Conservation (phyloP, 345 rosid genomes). For the Zanthoxylum bungeanum region DNA sequence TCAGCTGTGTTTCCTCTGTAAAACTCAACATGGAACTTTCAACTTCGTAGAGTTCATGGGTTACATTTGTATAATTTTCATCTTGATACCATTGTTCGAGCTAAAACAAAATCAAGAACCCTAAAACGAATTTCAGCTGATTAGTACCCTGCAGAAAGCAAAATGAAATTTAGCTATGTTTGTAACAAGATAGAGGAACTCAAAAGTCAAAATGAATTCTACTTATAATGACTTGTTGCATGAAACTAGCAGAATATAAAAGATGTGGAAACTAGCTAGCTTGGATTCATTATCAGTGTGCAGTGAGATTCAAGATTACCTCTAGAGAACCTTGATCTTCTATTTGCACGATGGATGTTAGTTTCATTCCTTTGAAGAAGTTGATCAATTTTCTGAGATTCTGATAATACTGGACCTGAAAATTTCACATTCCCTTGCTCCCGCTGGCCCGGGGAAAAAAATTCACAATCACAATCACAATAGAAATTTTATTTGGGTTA, state of each 20-base stretch:
- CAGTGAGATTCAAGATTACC: conserved; percentile 26
- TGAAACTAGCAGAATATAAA: too few species aligned
- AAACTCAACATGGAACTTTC: background rate
- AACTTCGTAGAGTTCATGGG: background rate
- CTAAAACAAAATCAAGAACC: background rate
- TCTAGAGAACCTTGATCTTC: conserved; percentile 41
- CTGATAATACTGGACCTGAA: conserved; percentile 51
- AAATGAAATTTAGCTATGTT: background rate
- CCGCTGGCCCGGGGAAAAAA: background rate
- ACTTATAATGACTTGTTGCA: too few species aligned
- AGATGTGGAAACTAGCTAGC: background rate
- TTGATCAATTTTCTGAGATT: conserved; percentile 42
- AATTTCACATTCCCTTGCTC: conserved; percentile 11
- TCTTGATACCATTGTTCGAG: background rate
- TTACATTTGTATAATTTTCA: background rate
- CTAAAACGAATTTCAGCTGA: background rate
- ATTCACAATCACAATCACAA: background rate
- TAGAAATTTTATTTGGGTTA: background rate
- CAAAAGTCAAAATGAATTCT: too few species aligned
- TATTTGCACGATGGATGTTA: conserved; percentile 45
- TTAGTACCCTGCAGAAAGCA: conserved; percentile 23
- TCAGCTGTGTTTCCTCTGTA: background rate
- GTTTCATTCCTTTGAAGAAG: conserved; percentile 51
- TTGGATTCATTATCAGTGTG: background rate
- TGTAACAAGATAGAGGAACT: background rate